Conservation (phyloP, 257 asterid genomes). For the Capsicum pubescens region DNA sequence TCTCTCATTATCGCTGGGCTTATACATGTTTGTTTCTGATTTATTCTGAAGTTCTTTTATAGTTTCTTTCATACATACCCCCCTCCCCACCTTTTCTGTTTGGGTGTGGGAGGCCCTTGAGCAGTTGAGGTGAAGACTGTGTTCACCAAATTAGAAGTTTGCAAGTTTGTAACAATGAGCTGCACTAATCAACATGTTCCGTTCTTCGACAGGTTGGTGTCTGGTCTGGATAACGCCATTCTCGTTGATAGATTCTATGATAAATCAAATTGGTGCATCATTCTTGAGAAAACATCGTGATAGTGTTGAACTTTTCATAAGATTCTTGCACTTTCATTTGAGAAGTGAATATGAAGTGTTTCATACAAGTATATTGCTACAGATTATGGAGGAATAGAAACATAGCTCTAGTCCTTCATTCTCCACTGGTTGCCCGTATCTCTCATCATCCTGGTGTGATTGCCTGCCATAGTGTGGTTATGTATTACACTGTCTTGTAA, state of each 20-base stretch:
- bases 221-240: conserved; percentile 67
- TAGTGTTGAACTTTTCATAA: conserved; percentile 19
- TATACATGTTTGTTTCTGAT: background rate
- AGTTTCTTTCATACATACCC: background rate
- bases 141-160: conserved; percentile 7
- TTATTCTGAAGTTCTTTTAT: background rate
- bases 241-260: conserved; percentile 80
- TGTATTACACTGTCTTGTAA: conserved; percentile 13
- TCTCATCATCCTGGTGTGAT: conserved; percentile 1
- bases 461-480: background rate
- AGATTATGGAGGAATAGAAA: background rate
- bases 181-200: background rate
- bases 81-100: background rate
- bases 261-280: conserved; percentile 94
- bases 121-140: background rate
- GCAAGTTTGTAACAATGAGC: conserved; percentile 16
- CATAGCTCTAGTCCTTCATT: background rate
- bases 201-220: conserved; percentile 61
- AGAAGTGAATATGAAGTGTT: background rate
- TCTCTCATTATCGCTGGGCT: background rate
- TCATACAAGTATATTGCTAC: background rate
- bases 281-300: conserved; percentile 78
- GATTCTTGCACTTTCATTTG: conserved; percentile 23
- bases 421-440: conserved; percentile 10
- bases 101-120: background rate